A percentile compares a stretch with the other conserved stretches of the same genome.
These are phyloP conservation scores for Candida palmyrensis DNA, from an alignment of 805 yeast species.

Conservation along the genomic window DNA sequence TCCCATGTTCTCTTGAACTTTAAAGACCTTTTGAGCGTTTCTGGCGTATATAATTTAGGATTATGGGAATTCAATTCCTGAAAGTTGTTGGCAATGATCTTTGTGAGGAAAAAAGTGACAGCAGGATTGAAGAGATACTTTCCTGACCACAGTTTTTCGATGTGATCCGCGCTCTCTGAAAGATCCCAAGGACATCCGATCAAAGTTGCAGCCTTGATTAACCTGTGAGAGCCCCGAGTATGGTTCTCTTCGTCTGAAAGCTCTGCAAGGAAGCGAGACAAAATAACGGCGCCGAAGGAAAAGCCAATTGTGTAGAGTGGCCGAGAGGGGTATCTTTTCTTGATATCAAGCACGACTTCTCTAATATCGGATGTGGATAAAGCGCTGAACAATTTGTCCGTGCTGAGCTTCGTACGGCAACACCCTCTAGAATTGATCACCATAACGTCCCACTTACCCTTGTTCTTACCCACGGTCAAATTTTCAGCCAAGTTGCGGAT, in stretches of 20 bases:
- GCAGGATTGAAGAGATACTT: slow-evolving; percentile 28
- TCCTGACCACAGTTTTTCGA: slow-evolving; percentile 37
- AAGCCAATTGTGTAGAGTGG: slow-evolving; percentile 71
- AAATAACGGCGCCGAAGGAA: slow-evolving; percentile 72
- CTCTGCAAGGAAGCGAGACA: slow-evolving; percentile 70
- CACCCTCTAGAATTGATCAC: slow-evolving; percentile 78
- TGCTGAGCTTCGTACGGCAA: slow-evolving; percentile 60
- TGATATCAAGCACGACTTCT: slow-evolving; percentile 47
- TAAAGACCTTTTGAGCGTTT: slow-evolving; percentile 11
- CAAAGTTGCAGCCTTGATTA: slow-evolving; percentile 44
- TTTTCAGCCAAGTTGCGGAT: slow-evolving; percentile 53
- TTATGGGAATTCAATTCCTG: slow-evolving; percentile 20
- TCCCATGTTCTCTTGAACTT: slow-evolving; percentile 37
- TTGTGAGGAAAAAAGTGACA: slow-evolving; percentile 25
- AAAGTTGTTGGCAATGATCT: slow-evolving; percentile 31
- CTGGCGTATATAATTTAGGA: slow-evolving; percentile 24
- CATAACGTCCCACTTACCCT: slow-evolving; percentile 51
- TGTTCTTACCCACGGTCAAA: slow-evolving; percentile 24
- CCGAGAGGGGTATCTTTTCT: slow-evolving; percentile 48
- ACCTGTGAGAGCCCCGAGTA: no score
- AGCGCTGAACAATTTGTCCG: slow-evolving; percentile 67
- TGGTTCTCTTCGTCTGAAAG: slow-evolving; percentile 42
- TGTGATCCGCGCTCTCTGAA: slow-evolving; percentile 38
- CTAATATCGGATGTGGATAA: slow-evolving; percentile 68
- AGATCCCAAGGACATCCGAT: slow-evolving; percentile 78